Evolutionary conservation across 2,329 filamentous ascomycete species (phyloP), one percentile per base, ranked within the genome.

Genomic region (Alternaria brassicicola): DNA sequence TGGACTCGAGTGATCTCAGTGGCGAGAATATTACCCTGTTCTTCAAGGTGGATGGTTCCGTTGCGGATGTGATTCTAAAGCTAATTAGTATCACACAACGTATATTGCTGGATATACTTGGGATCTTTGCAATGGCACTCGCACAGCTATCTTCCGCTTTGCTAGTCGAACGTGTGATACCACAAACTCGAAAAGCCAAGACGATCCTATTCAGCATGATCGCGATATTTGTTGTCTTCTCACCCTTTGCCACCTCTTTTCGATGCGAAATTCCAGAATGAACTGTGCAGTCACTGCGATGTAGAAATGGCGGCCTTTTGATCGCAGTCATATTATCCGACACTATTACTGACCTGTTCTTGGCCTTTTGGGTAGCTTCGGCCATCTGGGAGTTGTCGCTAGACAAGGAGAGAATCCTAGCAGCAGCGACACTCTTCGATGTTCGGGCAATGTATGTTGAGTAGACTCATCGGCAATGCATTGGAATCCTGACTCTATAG

Each of bases 281-380:
- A 61, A 50, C 59, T 8, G 17, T 41, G 15, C 46, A 53, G 10
- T 36, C 52, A 6, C 15, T 50, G 10, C 47, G 48, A 38, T 73
- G 70, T 52, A 31, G 52, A 3, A 51, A 62, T 21, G 64, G 58
- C 9, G 52, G 54, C 4, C 55, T 67, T 3, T 7, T 61, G 26
- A 63, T 69, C 35, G 48, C 65, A 9, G 61, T 66, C 23, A 68
- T 68, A 13, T 55, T 53, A 3, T 52, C 62, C 6, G 69, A 73
- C 49, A 61, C 71, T 21, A 19, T 61, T 7, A 66, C 69, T 0
- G 72, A 74, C 42, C 41, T 64, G 10, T 26, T 72, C 6, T 55
- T 74, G 15, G 61, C 69, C 7, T 45, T 42, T 10, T 74, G 70
- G 68, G 62, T 74, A 36, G 38, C 73, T 3, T 70, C 71, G 9